Base-by-base conservation (phyloP, 495 filamentous ascomycete genomes). In the Trichocladium antarcticum region DNA sequence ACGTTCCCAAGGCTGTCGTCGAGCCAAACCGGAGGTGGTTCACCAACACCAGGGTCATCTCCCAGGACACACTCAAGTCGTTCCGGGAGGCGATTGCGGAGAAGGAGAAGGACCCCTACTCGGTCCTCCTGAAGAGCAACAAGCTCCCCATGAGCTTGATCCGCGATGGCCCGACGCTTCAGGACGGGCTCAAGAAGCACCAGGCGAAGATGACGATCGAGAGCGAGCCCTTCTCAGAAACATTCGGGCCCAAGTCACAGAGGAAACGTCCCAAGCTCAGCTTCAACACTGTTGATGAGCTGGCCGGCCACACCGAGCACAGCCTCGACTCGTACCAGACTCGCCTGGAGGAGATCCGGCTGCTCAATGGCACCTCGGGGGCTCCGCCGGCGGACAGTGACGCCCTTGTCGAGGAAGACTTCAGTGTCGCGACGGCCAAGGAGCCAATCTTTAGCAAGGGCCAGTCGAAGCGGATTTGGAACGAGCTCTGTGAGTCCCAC, bases 381-480 rank as follows among this genome's bases (percentile, higher is more conserved):
- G 72, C 74, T 19, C 80, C 73, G 38, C 72, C 77, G 20, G 74
- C 73, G 6, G 76, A 80, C 22, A 65, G 54, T 29, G 63, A 61
- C 42, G 66, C 57, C 17, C 42, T 57, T 11, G 71, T 71, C 49
- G 68, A 70, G 4, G 65, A 67, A 9, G 76, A 77, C 28, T 75
- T 75, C 22, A 57, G 68, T 34, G 66, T 85, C 14, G 75, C 80
- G 2, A 81, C 78, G 37, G 86, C 89, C 17, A 74, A 83, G 50
- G 92, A 98, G 57, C 77, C 88, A 20, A 84, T 98, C 42, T 98
- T 98, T 69, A 81, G 71, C 42, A 98, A 98, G 71, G 92, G 92
- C 14, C 87, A 94, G 63, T 85, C 80, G 54, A 93, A 92, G 66
- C 75, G 92, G 41, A 98, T 98, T 56, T 97, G 89, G 89, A 96